Evolutionary conservation across 2,329 filamentous ascomycete species (phyloP), one percentile per base, ranked within the genome.

Genomic region (Nemania bipapillata): DNA sequence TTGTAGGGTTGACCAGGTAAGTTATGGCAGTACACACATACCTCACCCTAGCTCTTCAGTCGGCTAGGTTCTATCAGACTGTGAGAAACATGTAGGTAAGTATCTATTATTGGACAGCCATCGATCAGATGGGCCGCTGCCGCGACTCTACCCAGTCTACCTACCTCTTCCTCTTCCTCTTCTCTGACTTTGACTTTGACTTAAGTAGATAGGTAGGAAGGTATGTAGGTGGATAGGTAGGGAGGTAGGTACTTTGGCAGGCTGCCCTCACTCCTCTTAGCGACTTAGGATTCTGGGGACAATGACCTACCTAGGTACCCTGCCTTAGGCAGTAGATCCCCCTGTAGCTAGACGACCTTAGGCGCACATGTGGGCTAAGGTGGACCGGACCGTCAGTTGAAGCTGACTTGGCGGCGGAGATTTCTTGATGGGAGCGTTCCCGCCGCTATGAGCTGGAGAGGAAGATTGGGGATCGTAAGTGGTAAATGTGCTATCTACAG

Each of bases 391-490:
- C 32, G 55, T 40, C 11, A 11, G 32, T 26, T 22, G 47, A 49
- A 49, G 12, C 37, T 26, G 50, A 60, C 63, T 65, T 60, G 50
- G 63, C 56, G 9, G 56, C 49, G 56, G 63, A 49, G 49, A 54
- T 47, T 2, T 20, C 26, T 49, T 28, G 17, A 20, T 24, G 7
- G 15, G 26, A n/a, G 50, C 17, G 26, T 32, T 53, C 50, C 50
- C 50, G 17, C 11, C 11, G 8, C 50, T 32, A 15, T 15, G 50
- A 53, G 22, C 47, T 22, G 22, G 45, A 4, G 24, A 17, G 17
- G 24, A 17, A 50, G 47, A 50, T 50, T 50, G 47, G 47, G 12
- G 47, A 28, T 50, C 15, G 47, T 9, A 24, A 50, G n/a, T 49
- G 28, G 22, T 37, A 37, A 22, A 20, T 42, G 45, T n/a, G 22